A percentile compares a stretch with the other conserved stretches of the same genome.
Evolutionary conservation across 2,329 filamentous ascomycete species (phyloP).

Genomic region (Leptographium galeiforme): DNA sequence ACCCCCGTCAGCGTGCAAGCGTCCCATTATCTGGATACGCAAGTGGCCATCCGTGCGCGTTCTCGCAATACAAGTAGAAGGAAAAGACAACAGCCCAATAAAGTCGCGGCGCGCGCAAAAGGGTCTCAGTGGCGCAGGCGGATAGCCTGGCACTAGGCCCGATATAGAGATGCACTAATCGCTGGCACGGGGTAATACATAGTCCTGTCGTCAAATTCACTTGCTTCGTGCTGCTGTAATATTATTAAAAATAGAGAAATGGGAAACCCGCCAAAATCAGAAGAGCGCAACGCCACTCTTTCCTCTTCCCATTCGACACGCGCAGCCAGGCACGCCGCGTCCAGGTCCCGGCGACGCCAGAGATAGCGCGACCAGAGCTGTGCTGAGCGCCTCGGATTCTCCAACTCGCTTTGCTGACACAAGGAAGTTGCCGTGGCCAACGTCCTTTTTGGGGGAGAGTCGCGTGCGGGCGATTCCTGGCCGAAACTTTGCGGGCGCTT

Average conservation of each 20-base stretch:
- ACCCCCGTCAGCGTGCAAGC: no score
- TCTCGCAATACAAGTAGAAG: no score
- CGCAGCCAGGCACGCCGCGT: background rate
- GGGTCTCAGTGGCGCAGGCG: background rate
- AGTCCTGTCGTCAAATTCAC: background rate
- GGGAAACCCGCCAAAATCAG: background rate
- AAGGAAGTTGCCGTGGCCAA: background rate
- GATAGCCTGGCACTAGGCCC: background rate
- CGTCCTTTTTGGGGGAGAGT: background rate
- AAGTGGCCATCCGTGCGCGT: background rate
- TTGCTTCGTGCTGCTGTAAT: background rate
- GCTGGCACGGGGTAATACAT: background rate
- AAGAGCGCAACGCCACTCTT: background rate
- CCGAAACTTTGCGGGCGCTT: no score
- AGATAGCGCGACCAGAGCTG: no score
- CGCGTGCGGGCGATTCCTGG: no score
- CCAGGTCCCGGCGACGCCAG: background rate
- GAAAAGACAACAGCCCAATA: background rate
- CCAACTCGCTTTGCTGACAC: background rate
- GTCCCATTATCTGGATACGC: no score
- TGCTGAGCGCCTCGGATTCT: no score
- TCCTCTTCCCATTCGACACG: background rate
- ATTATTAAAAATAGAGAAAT: background rate
- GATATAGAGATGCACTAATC: background rate
- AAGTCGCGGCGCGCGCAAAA: background rate